Conservation (phyloP, 2,329 filamentous ascomycete genomes). For the Boeremia lycopersici region DNA sequence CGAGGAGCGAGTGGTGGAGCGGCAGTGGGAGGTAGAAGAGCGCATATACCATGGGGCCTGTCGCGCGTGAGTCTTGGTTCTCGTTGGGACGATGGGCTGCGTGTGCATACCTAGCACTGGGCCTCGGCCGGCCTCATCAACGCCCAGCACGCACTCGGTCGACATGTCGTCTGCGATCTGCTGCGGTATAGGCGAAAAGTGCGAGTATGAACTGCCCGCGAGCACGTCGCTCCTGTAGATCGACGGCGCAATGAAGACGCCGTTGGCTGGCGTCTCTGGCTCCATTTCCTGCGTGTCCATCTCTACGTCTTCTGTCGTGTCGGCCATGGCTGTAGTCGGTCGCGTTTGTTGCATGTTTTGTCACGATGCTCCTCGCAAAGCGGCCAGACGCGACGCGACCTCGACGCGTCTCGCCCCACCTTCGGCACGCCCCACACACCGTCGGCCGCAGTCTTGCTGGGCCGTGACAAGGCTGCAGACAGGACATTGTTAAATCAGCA, state of each 20-base stretch:
- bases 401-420: conserved; percentile 19
- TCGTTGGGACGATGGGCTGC: neutral
- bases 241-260: conserved; percentile 56
- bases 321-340: conserved; percentile 28
- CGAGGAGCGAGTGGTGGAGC: conserved; percentile 73
- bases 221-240: conserved; percentile 49
- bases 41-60: conserved; percentile 71
- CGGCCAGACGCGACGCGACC: neutral
- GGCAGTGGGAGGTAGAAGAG: conserved; percentile 74
- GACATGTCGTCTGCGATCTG: conserved; percentile 50
- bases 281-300: conserved; percentile 47
- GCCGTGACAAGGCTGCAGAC: too few species aligned
- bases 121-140: conserved; percentile 92
- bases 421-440: conserved; percentile 49
- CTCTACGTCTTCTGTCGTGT: conserved; percentile 34
- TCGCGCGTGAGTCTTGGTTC: conserved; percentile 33
- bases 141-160: conserved; percentile 77
- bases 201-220: conserved; percentile 54
- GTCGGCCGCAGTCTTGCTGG: too few species aligned
- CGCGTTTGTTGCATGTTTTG: neutral
- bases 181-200: conserved; percentile 54
- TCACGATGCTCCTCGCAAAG: conserved; percentile 6
- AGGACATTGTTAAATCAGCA: too few species aligned
- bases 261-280: conserved; percentile 42
- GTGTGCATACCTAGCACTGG: conserved; percentile 76